Evolutionary conservation across 2,329 filamentous ascomycete species (phyloP).

Genomic region (Neoascochyta sp.): DNA sequence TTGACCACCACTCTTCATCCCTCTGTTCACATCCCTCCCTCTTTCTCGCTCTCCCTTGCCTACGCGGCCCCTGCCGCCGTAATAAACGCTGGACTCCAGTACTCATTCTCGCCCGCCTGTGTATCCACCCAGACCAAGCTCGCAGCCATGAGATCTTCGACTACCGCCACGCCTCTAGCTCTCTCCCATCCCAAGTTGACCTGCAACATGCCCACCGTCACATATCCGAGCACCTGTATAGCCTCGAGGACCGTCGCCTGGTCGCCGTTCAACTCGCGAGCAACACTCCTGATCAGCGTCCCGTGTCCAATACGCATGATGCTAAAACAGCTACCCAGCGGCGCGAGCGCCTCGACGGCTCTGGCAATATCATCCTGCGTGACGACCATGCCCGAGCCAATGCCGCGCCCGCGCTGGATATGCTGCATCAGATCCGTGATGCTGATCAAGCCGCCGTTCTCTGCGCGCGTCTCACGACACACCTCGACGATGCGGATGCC

Average conservation of each 20-base stretch:
- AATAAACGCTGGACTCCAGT: slow-evolving; percentile 83
- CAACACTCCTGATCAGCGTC: slow-evolving; percentile 85
- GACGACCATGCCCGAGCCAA: slow-evolving; percentile 69
- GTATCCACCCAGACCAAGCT: slow-evolving; percentile 93
- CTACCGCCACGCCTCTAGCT: slow-evolving; percentile 78
- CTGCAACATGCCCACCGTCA: slow-evolving; percentile 84
- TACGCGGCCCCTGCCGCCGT: no score
- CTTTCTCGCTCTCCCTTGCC: no score
- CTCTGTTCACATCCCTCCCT: no score
- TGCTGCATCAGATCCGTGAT: slow-evolving; percentile 75
- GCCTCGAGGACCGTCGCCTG: slow-evolving; percentile 90
- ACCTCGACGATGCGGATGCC: slow-evolving; percentile 94
- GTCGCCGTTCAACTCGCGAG: slow-evolving; percentile 91
- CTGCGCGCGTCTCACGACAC: slow-evolving; percentile 76
- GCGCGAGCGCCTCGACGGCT: slow-evolving; percentile 80
- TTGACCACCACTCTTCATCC: no score
- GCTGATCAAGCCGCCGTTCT: slow-evolving; percentile 90
- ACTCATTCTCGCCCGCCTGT: slow-evolving; percentile 82
- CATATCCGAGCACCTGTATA: slow-evolving; percentile 82
- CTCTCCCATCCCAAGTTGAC: slow-evolving; percentile 82
- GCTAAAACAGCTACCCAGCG: slow-evolving; percentile 82
- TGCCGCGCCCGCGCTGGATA: slow-evolving; percentile 64
- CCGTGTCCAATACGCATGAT: slow-evolving; percentile 79
- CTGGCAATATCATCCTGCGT: slow-evolving; percentile 90
- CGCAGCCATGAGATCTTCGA: slow-evolving; percentile 84